Base-by-base conservation (phyloP, 2,329 filamentous ascomycete genomes). In the Myriosclerotinia scirpicola region DNA sequence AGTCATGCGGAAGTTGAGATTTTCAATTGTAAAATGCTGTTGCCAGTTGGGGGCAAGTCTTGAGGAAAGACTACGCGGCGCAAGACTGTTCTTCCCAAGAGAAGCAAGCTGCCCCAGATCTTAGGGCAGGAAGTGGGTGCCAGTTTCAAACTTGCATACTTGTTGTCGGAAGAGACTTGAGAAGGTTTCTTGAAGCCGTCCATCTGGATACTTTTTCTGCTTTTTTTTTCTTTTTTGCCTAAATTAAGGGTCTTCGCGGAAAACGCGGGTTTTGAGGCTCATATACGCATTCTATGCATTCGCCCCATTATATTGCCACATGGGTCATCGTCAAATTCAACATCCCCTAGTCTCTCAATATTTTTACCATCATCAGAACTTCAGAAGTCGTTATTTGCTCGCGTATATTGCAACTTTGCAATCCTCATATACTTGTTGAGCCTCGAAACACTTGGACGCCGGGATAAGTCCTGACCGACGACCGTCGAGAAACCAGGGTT, bases 241-340 rank as follows among this genome's bases (percentile, higher is more conserved):
- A 61, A 40, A 50, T 61, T 38, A 61, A 61, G 58, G 58, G 44
- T 61, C 58, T 50, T 22, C 44, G 44, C 44, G 58, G 58, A n/a
- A 50, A 60, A 38, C 58, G 58, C 58, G 58, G 58, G n/a, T 44
- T 38, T 40, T 52, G 44, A 44, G 46, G 58, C 30, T 61, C 8
- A 12, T 17, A 38, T 61, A 61, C 30, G 42, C 42, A 50, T 36
- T 60, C 17, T 30, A n/a, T 20, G 12, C 44, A 50, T 61, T 61
- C 44, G 44, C 58, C 58, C 58, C 44, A 38, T 60, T 50, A 6
- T 14, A 46, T 50, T 44, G 34, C 46, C 38, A 30, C 44, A 50
- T 61, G 34, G 58, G 34, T 30, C 44, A 50, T 50, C n/a, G 46
- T 61, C 58, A 61, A 61, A 50, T 20, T 50, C 46, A 36, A 61